Percentiles rank a stretch among this genome's conserved stretches.
Evolutionary conservation across 495 filamentous ascomycete species (phyloP).

Genomic region (Penicillium desertorum): DNA sequence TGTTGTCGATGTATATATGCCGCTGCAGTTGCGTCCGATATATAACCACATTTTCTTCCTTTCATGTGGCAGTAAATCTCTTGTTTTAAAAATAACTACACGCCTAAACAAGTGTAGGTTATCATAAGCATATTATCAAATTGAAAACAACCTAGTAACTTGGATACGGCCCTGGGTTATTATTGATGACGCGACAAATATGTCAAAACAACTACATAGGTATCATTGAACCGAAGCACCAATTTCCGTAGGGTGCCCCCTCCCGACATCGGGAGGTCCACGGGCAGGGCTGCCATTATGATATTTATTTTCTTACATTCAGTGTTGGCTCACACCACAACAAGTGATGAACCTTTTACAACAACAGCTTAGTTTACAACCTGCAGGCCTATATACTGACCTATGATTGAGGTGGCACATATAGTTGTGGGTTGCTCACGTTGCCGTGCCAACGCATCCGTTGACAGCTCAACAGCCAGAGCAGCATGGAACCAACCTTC

Average conservation of each 20-base stretch:
- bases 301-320: neutral
- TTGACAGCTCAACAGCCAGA: conserved; percentile 13
- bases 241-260: neutral
- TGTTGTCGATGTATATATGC: neutral
- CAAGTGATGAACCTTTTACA: neutral
- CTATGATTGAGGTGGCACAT: neutral
- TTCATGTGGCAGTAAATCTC: neutral
- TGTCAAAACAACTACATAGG: neutral
- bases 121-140: neutral
- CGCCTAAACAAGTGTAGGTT: neutral
- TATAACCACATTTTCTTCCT: neutral
- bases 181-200: too few species aligned
- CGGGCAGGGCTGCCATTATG: neutral
- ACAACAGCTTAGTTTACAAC: neutral
- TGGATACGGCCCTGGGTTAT: too few species aligned
- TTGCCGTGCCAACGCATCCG: conserved; percentile 22
- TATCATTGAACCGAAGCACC: neutral
- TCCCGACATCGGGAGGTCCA: neutral
- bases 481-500: neutral
- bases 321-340: neutral
- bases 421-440: neutral
- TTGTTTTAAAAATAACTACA: too few species aligned
- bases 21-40: neutral
- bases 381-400: neutral
- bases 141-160: too few species aligned